Percentiles rank a stretch among this genome's conserved stretches.
Evolutionary conservation across 805 yeast species (phyloP).

Genomic region (Lachancea thermotolerans): DNA sequence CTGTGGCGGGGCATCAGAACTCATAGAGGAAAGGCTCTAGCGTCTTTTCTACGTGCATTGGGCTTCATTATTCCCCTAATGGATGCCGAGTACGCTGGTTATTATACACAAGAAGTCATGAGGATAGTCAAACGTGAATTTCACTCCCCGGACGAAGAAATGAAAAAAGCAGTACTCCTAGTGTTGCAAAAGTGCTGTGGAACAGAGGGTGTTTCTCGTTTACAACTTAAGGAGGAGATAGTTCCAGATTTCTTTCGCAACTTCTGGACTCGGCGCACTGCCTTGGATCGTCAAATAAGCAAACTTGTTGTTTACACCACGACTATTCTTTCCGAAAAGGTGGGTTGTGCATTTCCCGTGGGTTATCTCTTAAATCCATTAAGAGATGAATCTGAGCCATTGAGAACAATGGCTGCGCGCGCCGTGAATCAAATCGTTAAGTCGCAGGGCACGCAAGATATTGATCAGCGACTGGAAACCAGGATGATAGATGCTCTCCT

Average conservation of each 20-base stretch:
- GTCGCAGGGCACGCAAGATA: conserved; percentile 47
- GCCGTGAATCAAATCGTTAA: conserved; percentile 52
- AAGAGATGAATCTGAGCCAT: conserved; percentile 78
- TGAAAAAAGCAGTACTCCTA: conserved; percentile 64
- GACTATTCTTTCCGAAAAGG: conserved; percentile 53
- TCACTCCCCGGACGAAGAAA: conserved; percentile 77
- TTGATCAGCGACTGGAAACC: conserved; percentile 56
- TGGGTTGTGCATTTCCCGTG: conserved; percentile 57
- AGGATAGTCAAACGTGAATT: conserved; percentile 64
- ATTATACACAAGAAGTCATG: conserved; percentile 71
- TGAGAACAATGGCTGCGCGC: conserved; percentile 71
- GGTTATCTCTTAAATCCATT: conserved; percentile 51
- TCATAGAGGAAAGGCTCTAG: conserved; percentile 71
- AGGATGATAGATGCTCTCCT: conserved; percentile 73
- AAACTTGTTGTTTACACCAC: conserved; percentile 69
- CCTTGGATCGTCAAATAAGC: conserved; percentile 54
- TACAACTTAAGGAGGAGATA: conserved; percentile 45
- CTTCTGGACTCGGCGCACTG: conserved; percentile 81
- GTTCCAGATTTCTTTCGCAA: conserved; percentile 54
- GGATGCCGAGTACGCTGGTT: conserved; percentile 75
- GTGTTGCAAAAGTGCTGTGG: conserved; percentile 63
- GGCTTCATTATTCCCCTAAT: conserved; percentile 80
- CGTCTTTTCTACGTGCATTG: conserved; percentile 69
- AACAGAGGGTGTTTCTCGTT: conserved; percentile 48
- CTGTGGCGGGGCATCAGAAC: conserved; percentile 72